Evolutionary conservation across 331 rosid species (phyloP).

Genomic region (Prunus yedoensis): DNA sequence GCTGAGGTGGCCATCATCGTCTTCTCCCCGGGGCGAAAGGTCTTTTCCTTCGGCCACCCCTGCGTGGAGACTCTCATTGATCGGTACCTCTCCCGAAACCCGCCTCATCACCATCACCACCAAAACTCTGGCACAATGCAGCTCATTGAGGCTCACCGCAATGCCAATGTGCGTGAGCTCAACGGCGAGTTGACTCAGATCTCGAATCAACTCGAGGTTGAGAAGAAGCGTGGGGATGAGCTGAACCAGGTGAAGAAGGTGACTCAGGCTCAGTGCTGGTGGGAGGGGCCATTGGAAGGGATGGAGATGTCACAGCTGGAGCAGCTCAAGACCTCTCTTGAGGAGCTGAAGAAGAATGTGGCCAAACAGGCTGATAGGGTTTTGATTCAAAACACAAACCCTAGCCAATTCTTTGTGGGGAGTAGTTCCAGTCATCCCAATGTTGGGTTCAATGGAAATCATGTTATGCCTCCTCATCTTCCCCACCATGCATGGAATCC

Average conservation of each 20-base stretch:
- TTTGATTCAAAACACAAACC: conserved; percentile 26
- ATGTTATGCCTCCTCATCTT: conserved; percentile 7
- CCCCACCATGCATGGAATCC: conserved; percentile 11
- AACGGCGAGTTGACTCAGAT: conserved; percentile 58
- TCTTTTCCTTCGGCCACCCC: conserved; percentile 85
- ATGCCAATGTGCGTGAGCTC: conserved; percentile 62
- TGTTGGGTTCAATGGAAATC: background rate
- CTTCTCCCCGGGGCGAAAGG: conserved; percentile 74
- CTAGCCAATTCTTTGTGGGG: conserved; percentile 3
- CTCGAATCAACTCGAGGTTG: conserved; percentile 49
- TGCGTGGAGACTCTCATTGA: conserved; percentile 61
- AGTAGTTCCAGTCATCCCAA: background rate
- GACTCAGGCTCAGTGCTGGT: conserved; percentile 51
- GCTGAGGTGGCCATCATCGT: conserved; percentile 72
- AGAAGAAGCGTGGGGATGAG: conserved; percentile 60
- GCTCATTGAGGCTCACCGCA: conserved; percentile 75
- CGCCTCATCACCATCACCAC: conserved; percentile 21
- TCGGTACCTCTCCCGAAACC: conserved; percentile 47
- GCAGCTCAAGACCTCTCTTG: conserved; percentile 49
- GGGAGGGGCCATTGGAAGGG: conserved; percentile 57
- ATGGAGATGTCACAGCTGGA: conserved; percentile 42
- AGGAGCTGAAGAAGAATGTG: conserved; percentile 48
- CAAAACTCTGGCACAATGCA: conserved; percentile 39
- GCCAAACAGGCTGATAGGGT: conserved; percentile 16
- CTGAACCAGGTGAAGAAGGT: conserved; percentile 42